A percentile compares a stretch with the other conserved stretches of the same genome.
Evolutionary conservation across 768 basidiomycete species (phyloP).

Genomic region (Pleurotus giganteus): DNA sequence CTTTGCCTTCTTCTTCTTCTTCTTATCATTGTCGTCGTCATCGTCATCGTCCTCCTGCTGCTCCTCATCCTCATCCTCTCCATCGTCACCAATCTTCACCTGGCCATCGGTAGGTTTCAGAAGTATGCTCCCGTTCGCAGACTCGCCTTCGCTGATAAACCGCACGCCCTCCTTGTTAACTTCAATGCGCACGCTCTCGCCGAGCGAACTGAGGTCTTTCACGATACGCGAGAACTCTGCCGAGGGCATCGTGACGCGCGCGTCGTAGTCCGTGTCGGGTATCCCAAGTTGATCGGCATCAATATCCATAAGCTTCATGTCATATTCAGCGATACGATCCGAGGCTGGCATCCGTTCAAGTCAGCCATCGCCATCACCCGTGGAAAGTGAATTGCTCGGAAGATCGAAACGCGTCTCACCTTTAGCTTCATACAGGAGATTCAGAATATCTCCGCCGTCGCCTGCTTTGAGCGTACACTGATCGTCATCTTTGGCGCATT

Average conservation of each 20-base stretch:
- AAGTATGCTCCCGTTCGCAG: conserved; percentile 86
- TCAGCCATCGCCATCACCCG: conserved; percentile 5
- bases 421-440: conserved; percentile 86
- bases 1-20: conserved; percentile 45
- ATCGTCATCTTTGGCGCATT: conserved; percentile 97
- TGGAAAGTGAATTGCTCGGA: not conserved
- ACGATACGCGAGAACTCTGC: conserved; percentile 91
- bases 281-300: conserved; percentile 93
- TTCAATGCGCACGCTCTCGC: conserved; percentile 94
- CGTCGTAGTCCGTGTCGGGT: conserved; percentile 97
- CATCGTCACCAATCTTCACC: conserved; percentile 34
- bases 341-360: conserved; percentile 49
- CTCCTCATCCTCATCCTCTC: conserved; percentile 36
- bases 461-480: conserved; percentile 85
- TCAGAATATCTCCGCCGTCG: conserved; percentile 87
- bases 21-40: conserved; percentile 34
- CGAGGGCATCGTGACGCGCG: conserved; percentile 83
- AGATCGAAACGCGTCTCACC: conserved; percentile 45
- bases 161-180: conserved; percentile 94
- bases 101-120: conserved; percentile 70
- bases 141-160: conserved; percentile 91
- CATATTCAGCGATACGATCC: conserved; percentile 95
- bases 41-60: conserved; percentile 34
- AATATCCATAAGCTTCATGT: conserved; percentile 99
- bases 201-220: conserved; percentile 84